Evolutionary conservation across 2,329 filamentous ascomycete genomes (phyloP), one percentile per base, ranked within the genome.

Genomic region (Claviceps paspali): DNA sequence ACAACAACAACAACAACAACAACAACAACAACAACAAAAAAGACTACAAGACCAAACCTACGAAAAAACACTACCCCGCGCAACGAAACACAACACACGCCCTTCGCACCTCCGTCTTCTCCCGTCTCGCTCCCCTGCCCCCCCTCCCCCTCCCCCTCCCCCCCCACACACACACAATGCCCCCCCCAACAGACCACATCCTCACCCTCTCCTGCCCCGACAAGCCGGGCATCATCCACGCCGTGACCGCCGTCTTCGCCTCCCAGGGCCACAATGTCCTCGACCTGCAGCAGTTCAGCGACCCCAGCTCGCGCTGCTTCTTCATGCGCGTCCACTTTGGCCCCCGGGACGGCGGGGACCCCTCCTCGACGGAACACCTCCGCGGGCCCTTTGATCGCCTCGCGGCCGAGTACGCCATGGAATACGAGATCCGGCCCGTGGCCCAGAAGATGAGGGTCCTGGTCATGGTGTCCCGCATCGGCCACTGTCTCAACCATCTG

Each of bases 391-490:
- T 88, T 48, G 59, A 64, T 21, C 58, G 65, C 29, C 73, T 84
- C 36, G 79, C 79, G 3, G 49, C 61, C 36, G 65, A 76, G 19
- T 72, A 84, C 60, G 52, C 65, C 40, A 81, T 85, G 76, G 65
- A 75, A 49, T 85, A 81, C 62, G 68, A 82, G 48, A 69, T 91
- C 48, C 70, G 76, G 11, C 73, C 79, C 3, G 70, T 76, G 10
- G 62, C 74, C 35, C 67, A 76, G 50, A 86, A 85, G 63, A 77
- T 79, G 40, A 72, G 76, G 46, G 78, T 87, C 34, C 65, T 91
- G 49, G 84, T 91, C 65, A 88, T 91, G 82, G 83, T 88, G 22
- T 87, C 82, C 51, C 87, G 87, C 64, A 87, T 85, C 49, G 83
- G 82, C 7, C 82, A 88, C 65, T 88, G 82, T 57, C 66, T 88